phyloP scores from a whole-genome alignment of 2,329 filamentous ascomycete genomes.

The Alternaria tenuissima region DNA sequence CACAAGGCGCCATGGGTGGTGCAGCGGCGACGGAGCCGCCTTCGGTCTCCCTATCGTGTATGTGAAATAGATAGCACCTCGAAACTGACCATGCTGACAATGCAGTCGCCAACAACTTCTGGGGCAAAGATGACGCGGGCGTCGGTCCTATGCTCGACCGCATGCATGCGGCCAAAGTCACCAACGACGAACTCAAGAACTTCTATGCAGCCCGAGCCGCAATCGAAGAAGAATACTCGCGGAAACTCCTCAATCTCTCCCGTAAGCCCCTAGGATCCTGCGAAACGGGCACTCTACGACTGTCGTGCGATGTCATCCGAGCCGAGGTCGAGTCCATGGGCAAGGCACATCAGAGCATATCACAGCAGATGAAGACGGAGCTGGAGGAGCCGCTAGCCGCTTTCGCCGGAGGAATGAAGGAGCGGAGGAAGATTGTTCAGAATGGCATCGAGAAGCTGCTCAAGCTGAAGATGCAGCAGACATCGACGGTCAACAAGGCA shows the following conservation, averaged over 20 bases:
- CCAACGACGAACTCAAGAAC: slow-evolving; percentile 83
- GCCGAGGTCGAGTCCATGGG: slow-evolving; percentile 92
- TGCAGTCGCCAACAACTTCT: slow-evolving; percentile 97
- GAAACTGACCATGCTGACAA: slow-evolving; percentile 40
- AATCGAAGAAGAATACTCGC: slow-evolving; percentile 95
- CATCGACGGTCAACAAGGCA: slow-evolving; percentile 90
- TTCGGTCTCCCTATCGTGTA: slow-evolving; percentile 74
- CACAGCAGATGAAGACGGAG: slow-evolving; percentile 93
- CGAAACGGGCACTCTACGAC: slow-evolving; percentile 82
- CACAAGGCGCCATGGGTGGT: slow-evolving; percentile 64
- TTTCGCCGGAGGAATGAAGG: slow-evolving; percentile 94
- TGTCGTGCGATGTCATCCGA: slow-evolving; percentile 85
- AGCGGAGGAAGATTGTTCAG: slow-evolving; percentile 95
- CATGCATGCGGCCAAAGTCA: slow-evolving; percentile 93
- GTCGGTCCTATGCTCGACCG: slow-evolving; percentile 90
- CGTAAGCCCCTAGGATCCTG: slow-evolving; percentile 89
- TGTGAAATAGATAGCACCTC: slow-evolving; percentile 16
- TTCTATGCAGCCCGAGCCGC: slow-evolving; percentile 92
- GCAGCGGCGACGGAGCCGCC: slow-evolving; percentile 66
- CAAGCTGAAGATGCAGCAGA: slow-evolving; percentile 93
- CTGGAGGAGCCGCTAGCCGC: slow-evolving; percentile 91
- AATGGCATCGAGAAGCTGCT: slow-evolving; percentile 91
- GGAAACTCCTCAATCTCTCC: slow-evolving; percentile 84
- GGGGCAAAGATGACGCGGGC: slow-evolving; percentile 98
- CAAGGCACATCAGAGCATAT: slow-evolving; percentile 90